Evolutionary conservation across 1,139 yeast genomes (phyloP).

Genomic region (Suhomyces yuchorum): DNA sequence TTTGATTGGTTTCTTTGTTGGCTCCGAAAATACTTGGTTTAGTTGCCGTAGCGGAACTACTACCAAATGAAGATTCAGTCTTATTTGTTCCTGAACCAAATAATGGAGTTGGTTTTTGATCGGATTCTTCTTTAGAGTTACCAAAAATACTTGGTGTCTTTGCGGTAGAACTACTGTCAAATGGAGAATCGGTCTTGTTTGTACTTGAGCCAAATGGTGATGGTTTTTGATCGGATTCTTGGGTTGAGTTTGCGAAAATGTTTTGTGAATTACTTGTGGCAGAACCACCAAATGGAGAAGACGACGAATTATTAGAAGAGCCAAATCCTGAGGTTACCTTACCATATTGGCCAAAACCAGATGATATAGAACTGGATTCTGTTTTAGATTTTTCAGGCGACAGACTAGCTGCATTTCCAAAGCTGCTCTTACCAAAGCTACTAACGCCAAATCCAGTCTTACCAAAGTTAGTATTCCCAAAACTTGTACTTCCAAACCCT

Average conservation of each 20-base stretch:
- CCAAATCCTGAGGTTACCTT: neutral
- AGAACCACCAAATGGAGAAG: slow-evolving; percentile 16
- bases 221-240: neutral
- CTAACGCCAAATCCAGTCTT: slow-evolving; percentile 19
- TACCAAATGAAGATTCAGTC: too few species aligned
- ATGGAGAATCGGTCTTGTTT: slow-evolving; percentile 3
- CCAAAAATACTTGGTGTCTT: neutral
- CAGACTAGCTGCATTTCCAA: slow-evolving; percentile 16
- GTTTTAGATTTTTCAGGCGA: neutral
- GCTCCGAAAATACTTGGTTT: too few species aligned
- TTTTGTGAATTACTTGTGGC: neutral
- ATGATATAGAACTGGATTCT: neutral
- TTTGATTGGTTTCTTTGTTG: too few species aligned
- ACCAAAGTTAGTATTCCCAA: slow-evolving; percentile 10
- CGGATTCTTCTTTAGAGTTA: too few species aligned
- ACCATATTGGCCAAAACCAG: slow-evolving; percentile 1
- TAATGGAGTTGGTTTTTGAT: too few species aligned
- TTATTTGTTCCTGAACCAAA: too few species aligned
- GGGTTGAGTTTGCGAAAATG: too few species aligned
- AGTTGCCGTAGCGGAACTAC: too few species aligned
- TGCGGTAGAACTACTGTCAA: slow-evolving; percentile 13
- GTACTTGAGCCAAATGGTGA: neutral
- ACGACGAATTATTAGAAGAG: neutral
- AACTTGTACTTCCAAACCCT: neutral
- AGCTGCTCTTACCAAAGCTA: slow-evolving; percentile 16